These are phyloP conservation scores for Pholiota adiposa DNA, from an alignment of 1,284 basidiomycete genomes.

Conservation along the genomic window DNA sequence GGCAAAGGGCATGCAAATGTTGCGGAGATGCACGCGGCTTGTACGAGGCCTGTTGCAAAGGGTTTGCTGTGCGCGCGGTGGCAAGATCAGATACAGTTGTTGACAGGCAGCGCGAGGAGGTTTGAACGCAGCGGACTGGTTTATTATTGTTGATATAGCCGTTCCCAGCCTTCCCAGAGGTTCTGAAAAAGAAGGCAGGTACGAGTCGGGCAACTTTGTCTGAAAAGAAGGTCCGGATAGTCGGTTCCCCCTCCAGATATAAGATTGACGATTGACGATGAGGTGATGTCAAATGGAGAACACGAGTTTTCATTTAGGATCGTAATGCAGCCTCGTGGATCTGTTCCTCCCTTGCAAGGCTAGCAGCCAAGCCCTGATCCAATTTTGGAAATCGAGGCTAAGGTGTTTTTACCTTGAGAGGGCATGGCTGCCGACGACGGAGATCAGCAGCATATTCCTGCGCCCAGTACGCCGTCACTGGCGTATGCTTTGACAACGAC, in stretches of 20 bases:
- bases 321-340: slow-evolving; percentile 47
- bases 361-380: slow-evolving; percentile 16
- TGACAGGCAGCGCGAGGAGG: slow-evolving; percentile 10
- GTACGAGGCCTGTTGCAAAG: slow-evolving; percentile 21
- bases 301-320: slow-evolving; percentile 43
- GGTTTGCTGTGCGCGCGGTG: slow-evolving; percentile 9
- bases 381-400: not conserved
- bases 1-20: slow-evolving; percentile 21
- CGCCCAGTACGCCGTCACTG: not conserved
- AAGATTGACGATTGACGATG: slow-evolving; percentile 21
- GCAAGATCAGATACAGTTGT: slow-evolving; percentile 18
- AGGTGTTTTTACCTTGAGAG: not conserved
- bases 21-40: slow-evolving; percentile 25
- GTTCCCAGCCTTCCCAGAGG: not conserved
- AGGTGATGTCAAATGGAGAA: slow-evolving; percentile 35
- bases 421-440: slow-evolving; percentile 1
- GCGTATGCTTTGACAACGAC: slow-evolving; percentile 1
- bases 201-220: slow-evolving; percentile 26
- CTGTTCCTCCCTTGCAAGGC: slow-evolving; percentile 23
- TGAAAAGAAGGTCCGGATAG: slow-evolving; percentile 29
- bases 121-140: not conserved
- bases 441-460: not conserved
- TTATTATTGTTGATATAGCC: slow-evolving; percentile 24
- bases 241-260: slow-evolving; percentile 33
- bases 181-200: slow-evolving; percentile 16